Evolutionary conservation across 768 basidiomycete species (phyloP).

Genomic region (Macrolepiota fuliginosa): DNA sequence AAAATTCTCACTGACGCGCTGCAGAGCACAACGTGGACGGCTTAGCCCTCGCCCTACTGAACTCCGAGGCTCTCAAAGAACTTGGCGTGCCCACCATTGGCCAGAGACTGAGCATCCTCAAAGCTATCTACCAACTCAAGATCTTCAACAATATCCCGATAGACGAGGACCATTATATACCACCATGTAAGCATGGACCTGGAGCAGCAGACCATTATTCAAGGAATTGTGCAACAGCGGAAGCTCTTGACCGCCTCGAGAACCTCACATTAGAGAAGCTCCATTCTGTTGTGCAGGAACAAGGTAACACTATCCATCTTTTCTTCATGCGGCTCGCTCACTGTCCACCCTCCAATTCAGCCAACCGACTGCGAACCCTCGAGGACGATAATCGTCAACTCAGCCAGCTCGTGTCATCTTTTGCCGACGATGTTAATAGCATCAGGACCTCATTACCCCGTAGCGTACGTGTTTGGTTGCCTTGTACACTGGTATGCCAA

Average conservation of each 20-base stretch:
- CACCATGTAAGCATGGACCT: constrained; percentile 64
- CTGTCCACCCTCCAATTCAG: constrained; percentile 34
- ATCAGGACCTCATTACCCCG: constrained; percentile 37
- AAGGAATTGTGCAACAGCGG: constrained; percentile 23
- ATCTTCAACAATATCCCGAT: constrained; percentile 79
- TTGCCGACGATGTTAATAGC: constrained; percentile 64
- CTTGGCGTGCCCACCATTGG: constrained; percentile 90
- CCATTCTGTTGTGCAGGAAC: constrained; percentile 65
- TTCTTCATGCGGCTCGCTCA: not conserved
- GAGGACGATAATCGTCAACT: constrained; percentile 80
- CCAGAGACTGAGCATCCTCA: constrained; percentile 88
- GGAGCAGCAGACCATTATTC: not conserved
- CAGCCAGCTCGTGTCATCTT: constrained; percentile 55
- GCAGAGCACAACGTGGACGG: constrained; percentile 88
- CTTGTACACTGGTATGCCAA: constrained; percentile 13
- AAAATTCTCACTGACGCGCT: not conserved
- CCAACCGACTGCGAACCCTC: constrained; percentile 60
- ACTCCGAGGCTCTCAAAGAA: constrained; percentile 81
- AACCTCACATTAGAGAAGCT: constrained; percentile 63
- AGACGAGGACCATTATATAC: constrained; percentile 82
- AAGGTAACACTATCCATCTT: constrained; percentile 46
- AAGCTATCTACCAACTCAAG: constrained; percentile 89
- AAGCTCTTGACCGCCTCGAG: constrained; percentile 28
- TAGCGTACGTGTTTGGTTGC: constrained; percentile 28
- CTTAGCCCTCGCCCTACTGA: constrained; percentile 81